These are phyloP conservation scores for Fraxinus excelsior DNA, from an alignment of 257 asterid genomes.

Conservation along the genomic window DNA sequence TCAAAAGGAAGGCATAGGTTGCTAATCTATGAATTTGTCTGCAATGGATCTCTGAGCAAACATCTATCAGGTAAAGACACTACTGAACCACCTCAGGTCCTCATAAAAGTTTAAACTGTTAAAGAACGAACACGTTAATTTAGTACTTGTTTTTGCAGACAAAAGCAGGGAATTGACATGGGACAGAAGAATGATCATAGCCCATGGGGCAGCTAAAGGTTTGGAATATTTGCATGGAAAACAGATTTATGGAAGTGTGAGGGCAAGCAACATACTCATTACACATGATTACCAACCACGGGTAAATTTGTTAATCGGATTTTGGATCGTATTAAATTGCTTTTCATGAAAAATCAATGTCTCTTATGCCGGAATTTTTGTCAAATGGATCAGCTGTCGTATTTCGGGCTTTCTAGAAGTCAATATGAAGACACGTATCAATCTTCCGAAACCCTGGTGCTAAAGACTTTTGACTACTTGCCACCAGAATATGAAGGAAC, in stretches of 20 bases:
- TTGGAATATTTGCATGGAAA: slow-evolving; percentile 45
- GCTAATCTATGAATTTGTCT: slow-evolving; percentile 52
- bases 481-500: slow-evolving; percentile 66
- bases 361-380: neutral
- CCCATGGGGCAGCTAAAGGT: slow-evolving; percentile 55
- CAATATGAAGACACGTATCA: slow-evolving; percentile 49
- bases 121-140: neutral
- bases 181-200: slow-evolving; percentile 48
- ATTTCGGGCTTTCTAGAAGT: slow-evolving; percentile 43
- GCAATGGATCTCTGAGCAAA: slow-evolving; percentile 49
- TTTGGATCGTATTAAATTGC: neutral
- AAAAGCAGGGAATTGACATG: slow-evolving; percentile 45
- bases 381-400: slow-evolving; percentile 37
- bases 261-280: slow-evolving; percentile 56
- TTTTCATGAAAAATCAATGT: neutral
- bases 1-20: slow-evolving; percentile 42
- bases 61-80: slow-evolving; percentile 44
- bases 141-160: slow-evolving; percentile 29
- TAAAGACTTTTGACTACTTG: slow-evolving; percentile 55
- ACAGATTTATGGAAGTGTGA: slow-evolving; percentile 50
- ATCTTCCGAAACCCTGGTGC: slow-evolving; percentile 37
- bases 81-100: neutral
- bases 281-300: slow-evolving; percentile 60
- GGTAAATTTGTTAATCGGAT: slow-evolving; percentile 32
- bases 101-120: neutral